Conservation (phyloP, 371 early-diverging fungal species). For the Coemansia sp. region DNA sequence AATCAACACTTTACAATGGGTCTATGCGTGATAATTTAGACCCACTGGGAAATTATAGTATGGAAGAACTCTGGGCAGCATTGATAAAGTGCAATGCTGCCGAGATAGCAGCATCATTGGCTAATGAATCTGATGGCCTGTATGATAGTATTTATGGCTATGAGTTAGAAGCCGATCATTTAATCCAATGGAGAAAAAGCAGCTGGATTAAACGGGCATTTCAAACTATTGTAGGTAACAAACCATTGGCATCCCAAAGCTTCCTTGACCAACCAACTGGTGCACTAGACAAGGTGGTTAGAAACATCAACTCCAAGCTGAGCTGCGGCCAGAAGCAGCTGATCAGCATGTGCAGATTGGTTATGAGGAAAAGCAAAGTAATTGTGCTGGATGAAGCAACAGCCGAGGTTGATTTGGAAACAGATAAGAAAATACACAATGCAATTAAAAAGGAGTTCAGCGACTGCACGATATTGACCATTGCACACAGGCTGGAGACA, state of each 20-base stretch:
- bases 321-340: constrained; percentile 65
- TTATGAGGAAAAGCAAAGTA: constrained; percentile 55
- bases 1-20: constrained; percentile 56
- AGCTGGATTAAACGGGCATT: constrained; percentile 25
- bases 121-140: too few relatives aligned
- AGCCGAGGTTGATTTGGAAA: constrained; percentile 57
- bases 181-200: constrained; percentile 46
- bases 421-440: constrained; percentile 59
- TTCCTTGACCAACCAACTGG: too few relatives aligned
- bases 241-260: background rate
- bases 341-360: constrained; percentile 61
- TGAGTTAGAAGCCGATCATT: too few relatives aligned
- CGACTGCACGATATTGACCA: constrained; percentile 59
- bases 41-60: constrained; percentile 51
- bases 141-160: too few relatives aligned
- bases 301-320: background rate
- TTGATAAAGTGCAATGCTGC: constrained; percentile 58
- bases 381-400: constrained; percentile 72
- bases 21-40: constrained; percentile 57
- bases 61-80: constrained; percentile 59
- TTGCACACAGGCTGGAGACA: constrained; percentile 63
- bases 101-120: constrained; percentile 49
- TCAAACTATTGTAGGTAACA: background rate
- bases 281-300: too few relatives aligned
- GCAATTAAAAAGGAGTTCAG: constrained; percentile 57